Evolutionary conservation across 1,139 yeast genomes (phyloP), one percentile per base, ranked within the genome.

Genomic region (Williopsis jadinii): DNA sequence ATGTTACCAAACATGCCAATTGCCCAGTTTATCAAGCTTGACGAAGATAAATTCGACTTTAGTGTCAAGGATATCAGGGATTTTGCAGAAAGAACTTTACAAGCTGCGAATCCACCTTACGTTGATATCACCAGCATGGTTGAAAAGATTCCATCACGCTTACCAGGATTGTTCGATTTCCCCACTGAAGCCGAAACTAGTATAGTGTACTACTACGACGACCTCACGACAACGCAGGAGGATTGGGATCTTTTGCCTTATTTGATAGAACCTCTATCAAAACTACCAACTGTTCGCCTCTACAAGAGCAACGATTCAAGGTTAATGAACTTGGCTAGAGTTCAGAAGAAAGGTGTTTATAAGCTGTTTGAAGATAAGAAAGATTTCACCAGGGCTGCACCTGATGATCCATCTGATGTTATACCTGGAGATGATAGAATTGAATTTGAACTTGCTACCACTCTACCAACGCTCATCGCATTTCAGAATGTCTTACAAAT

Each of bases 211-310:
- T 65, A 70, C 36, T 79, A 73, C 56, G 82, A 82, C 49, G 63
- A 66, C 5, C 67, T 67, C 11, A 69, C 76, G 0, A 64, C 65
- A 3, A 68, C 76, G 1, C 66, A 67, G 2, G 92, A 83, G 55
- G 92, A 84, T 58, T 70, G 70, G 49, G 72, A 72, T 28, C 62
- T 82, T 8, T 63, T 84, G 45, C 79, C 82, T 3, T 72, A 80
- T 52, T 53, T 84, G 39, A 61, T 80, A 35, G 81, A 79, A 41
- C 76, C 75, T 12, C 63, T 81, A 19, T 73, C 82, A 43, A 66
- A 72, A 39, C 62, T 80, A 8, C 80, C 82, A 1, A 73, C 80
- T 50, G 67, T 79, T 11, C 67, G 70, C 48, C 58, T 84, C 11
- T 77, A 67, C 56, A 72, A 71, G 34, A 70, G 79, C 2, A 68